A percentile compares a stretch with the other conserved stretches of the same genome.
phyloP scores from a whole-genome alignment of 352 stramenopile species.

The Phytophthora megakarya region DNA sequence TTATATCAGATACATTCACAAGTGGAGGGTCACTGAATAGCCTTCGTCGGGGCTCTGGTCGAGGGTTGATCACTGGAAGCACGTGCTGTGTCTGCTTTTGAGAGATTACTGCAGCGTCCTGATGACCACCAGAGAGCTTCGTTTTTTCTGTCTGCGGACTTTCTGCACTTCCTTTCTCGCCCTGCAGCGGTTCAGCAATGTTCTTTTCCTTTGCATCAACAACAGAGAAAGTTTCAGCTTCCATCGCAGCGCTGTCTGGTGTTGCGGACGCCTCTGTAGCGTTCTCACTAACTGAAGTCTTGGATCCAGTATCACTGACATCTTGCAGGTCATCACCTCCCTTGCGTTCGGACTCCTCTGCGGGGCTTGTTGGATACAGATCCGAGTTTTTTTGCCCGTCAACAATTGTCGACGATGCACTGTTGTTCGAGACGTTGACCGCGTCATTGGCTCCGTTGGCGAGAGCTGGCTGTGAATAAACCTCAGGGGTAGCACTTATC shows the following conservation, averaged over 20 bases:
- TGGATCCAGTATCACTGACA: not conserved
- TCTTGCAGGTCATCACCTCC: not conserved
- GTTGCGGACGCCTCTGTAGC: constrained; percentile 3
- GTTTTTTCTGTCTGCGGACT: constrained; percentile 1
- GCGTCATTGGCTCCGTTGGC: not conserved
- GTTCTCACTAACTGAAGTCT: constrained; percentile 3
- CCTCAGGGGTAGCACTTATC: not conserved
- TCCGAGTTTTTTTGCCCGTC: constrained; percentile 2
- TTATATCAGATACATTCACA: constrained; percentile 51
- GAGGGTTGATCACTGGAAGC: constrained; percentile 56
- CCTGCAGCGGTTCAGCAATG: not conserved
- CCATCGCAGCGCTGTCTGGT: constrained; percentile 1
- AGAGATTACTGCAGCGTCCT: not conserved
- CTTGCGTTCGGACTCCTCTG: constrained; percentile 14
- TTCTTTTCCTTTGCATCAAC: constrained; percentile 15
- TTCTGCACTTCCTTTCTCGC: constrained; percentile 3
- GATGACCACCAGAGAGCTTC: not conserved
- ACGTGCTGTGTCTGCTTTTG: constrained; percentile 23
- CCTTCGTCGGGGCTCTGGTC: constrained; percentile 42
- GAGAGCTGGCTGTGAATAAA: not conserved
- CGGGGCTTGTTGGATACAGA: not conserved
- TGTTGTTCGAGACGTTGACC: constrained; percentile 2
- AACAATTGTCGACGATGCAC: constrained; percentile 1
- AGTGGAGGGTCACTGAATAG: constrained; percentile 56
- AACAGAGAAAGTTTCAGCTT: not conserved